Percentiles rank a stretch among this genome's conserved stretches.
phyloP scores from a whole-genome alignment of 2,329 filamentous ascomycete species.

The Cytospora chrysosperma region DNA sequence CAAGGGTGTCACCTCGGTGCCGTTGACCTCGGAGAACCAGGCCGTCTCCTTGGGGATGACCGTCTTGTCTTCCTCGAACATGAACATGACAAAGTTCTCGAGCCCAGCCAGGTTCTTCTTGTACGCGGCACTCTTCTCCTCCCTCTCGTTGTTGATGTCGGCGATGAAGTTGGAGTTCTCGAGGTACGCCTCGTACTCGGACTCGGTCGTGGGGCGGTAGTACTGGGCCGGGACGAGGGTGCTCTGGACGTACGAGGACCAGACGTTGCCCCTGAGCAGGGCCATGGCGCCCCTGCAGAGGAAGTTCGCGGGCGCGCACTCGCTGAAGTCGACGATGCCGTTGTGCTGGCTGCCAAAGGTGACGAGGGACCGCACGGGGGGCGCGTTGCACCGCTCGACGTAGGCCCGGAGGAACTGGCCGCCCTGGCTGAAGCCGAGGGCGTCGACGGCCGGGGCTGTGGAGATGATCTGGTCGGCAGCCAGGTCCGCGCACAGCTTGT shows the following conservation, averaged over 20 bases:
- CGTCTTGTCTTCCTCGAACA: conserved; percentile 83
- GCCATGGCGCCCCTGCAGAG: conserved; percentile 79
- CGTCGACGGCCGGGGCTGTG: conserved; percentile 81
- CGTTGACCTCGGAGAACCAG: conserved; percentile 88
- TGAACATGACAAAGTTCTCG: conserved; percentile 80
- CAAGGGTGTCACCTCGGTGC: conserved; percentile 65
- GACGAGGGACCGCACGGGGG: conserved; percentile 73
- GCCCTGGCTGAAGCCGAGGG: conserved; percentile 91
- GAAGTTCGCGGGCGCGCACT: conserved; percentile 70
- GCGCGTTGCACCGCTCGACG: conserved; percentile 79
- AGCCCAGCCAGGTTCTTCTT: conserved; percentile 66
- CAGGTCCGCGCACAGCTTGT: conserved; percentile 74
- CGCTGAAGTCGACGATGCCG: conserved; percentile 80
- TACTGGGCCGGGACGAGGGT: conserved; percentile 92
- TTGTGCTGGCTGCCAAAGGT: conserved; percentile 93
- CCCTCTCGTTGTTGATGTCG: conserved; percentile 92
- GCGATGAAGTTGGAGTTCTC: conserved; percentile 83
- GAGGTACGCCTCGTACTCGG: conserved; percentile 70
- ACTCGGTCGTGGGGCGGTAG: conserved; percentile 64
- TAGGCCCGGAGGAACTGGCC: conserved; percentile 94
- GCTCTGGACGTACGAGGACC: conserved; percentile 74
- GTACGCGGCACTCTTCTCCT: conserved; percentile 71
- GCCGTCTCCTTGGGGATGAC: conserved; percentile 87
- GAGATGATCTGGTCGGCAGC: conserved; percentile 74
- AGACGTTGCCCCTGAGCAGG: conserved; percentile 76